Evolutionary conservation across 768 basidiomycete genomes (phyloP), one percentile per base, ranked within the genome.

Genomic region (Pisolithus microcarpus): DNA sequence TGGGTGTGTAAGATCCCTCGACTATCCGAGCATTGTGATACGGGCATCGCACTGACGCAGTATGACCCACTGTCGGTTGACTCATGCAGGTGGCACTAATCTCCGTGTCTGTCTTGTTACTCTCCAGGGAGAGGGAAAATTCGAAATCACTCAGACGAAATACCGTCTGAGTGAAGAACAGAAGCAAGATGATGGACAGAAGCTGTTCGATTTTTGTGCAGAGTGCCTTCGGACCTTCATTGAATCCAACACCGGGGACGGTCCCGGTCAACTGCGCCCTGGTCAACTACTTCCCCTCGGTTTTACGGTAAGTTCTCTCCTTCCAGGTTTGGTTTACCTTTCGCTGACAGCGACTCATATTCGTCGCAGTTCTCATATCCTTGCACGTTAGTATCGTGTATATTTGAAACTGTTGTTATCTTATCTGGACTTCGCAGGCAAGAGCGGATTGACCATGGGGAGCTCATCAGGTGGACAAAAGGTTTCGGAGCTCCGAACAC

Each of bases 381-480:
- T 8, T 95, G 91, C 79, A 71, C 76, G 89, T 91, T 61, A 76
- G 90, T 77, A 46, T 46, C n/a, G 18, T 23, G 19, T 46, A 15
- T 21, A 36, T 21, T 46, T 31, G 34, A 46, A 28, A 23, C 26
- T 23, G 43, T 2, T 8, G 28, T 34, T 13, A 21, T 7, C 9
- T 39, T 39, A 47, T 36, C 28, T 43, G 34, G 42, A 44, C 2
- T 56, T 10, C 66, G 19, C 34, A 94, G 90, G n/a, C 96, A 98
- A 76, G 79, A 85, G 37, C 78, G 80, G 49, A 98, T 99, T 56
- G 92, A 98, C 67, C 91, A 97, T 55, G 95, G 92, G 21, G 79
- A 81, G 53, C 84, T 98, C 36, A 92, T 97, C 61, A 86, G 95
- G 16, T 99, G 96, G 96, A 99, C 96, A n/a, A 99, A 99, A 69